Evolutionary conservation across 148 eudicot species (phyloP), one percentile per base, ranked within the genome.

Genomic region (Rheum nobile): DNA sequence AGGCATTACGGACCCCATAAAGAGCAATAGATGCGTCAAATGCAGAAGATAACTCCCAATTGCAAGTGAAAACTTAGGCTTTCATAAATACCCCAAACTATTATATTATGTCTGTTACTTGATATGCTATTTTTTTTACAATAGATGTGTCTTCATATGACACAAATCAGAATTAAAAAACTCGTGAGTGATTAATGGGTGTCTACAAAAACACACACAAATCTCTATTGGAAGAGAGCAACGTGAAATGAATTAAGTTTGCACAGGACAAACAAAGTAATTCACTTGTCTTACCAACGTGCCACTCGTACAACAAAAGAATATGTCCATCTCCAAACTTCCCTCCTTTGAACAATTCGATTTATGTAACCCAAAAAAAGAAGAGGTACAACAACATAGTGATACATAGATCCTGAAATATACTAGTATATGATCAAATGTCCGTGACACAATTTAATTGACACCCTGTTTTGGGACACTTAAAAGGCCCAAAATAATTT

Each of bases 391-490:
- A 69, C 43, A 35, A 69, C 37, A 41, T 46, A 69, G 13, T 69
- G 46, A 37, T 69, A 39, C 73, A 71, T 14, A 41, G 47, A 43
- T 71, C 41, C 73, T 39, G 1, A 21, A 37, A 32, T 14, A 35
- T 65, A 71, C 17, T 70, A 70, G 72, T 42, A 39, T 70, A 38
- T 41, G 43, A 41, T 38, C 29, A 70, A 42, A 37, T n/a, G n/a
- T n/a, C n/a, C 47, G 72, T 19, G 29, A 26, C 39, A 70, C 46
- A 22, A 63, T 29, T 4, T 63, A 63, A 63, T 63, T 63, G 38
- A 63, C 70, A 65, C 70, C 73, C 48, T 65, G 39, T 34, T 65
- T 16, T 65, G 32, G 70, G 39, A 65, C 70, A 65, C 22, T 65
- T 34, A 16, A 65, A 17, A 63, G 16, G 29, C 32, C 32, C 31